phyloP scores from a whole-genome alignment of 768 basidiomycete species.

The Paxillus involutus region DNA sequence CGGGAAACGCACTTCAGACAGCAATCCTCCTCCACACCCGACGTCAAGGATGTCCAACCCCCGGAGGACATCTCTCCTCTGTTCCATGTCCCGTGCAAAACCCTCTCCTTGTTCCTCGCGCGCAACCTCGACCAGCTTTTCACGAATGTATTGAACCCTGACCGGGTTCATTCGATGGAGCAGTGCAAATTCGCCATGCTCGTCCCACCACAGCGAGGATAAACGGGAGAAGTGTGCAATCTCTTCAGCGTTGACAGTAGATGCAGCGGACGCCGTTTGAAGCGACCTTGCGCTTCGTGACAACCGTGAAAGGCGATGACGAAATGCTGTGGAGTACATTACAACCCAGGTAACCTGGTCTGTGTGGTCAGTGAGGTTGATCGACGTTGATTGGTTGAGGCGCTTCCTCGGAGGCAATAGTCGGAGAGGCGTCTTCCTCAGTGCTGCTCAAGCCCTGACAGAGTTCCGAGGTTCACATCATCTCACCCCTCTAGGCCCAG shows the following conservation, averaged over 20 bases:
- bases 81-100: slow-evolving; percentile 26
- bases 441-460: too few relatives aligned
- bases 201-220: slow-evolving; percentile 95
- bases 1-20: slow-evolving; percentile 73
- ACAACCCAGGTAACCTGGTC: neutral
- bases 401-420: slow-evolving; percentile 1
- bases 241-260: slow-evolving; percentile 68
- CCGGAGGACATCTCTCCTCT: slow-evolving; percentile 40
- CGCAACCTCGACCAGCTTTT: slow-evolving; percentile 67
- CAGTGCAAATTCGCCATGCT: slow-evolving; percentile 83
- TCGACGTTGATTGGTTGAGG: too few relatives aligned
- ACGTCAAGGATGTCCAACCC: slow-evolving; percentile 83
- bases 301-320: slow-evolving; percentile 12
- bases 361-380: neutral
- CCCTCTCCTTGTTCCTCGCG: slow-evolving; percentile 51
- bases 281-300: slow-evolving; percentile 10
- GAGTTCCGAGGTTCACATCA: too few relatives aligned
- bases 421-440: neutral
- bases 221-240: slow-evolving; percentile 88
- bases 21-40: slow-evolving; percentile 92
- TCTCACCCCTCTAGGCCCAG: too few relatives aligned
- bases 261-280: slow-evolving; percentile 18
- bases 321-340: slow-evolving; percentile 21
- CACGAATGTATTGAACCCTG: slow-evolving; percentile 77
- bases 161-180: slow-evolving; percentile 96